Evolutionary conservation across 257 asterid species (phyloP), one percentile per base, ranked within the genome.

Genomic region (Nicotiana noctiflora): DNA sequence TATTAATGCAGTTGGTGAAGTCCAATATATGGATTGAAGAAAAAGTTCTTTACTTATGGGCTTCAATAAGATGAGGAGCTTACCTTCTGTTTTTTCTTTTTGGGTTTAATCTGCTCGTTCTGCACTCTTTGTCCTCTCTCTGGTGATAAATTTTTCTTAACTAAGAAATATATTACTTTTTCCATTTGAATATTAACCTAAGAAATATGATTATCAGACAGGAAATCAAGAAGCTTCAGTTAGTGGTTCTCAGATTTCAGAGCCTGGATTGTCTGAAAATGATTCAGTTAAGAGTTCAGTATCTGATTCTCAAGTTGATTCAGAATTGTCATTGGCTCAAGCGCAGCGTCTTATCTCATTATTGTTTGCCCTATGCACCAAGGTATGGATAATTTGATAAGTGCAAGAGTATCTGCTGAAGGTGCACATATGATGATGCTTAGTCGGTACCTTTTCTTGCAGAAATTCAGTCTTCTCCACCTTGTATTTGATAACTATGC

Each of bases 191-290:
- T 21, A n/a, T 70, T 51, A 81, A 23, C 51, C 80, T 49, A 51
- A 46, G 32, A 37, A 56, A 56, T 17, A 44, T 55, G 64, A 15
- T 74, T 79, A 76, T 70, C 89, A 95, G 99, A 90, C 88, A 46
- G 98, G 89, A 89, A 89, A 86, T 84, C 87, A 89, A 67, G 97
- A 91, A 84, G 84, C 97, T 79, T 96, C 97, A 76, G 82, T 89
- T 75, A 92, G 97, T 88, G 97, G 93, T 57, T 93, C 99, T 88
- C 94, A 92, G 80, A 90, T 85, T 82, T 90, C 97, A 67, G 97
- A 91, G 75, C 84, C 87, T 81, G 97, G 90, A 81, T 81, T 84
- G 77, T 85, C 90, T 74, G 91, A 87, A 82, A 88, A 79, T 83
- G 96, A 88, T 59, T 60, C 82, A 68, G 46, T 57, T 27, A 93